phyloP scores from a whole-genome alignment of 495 filamentous ascomycete species.

The Penicillium fimorum region DNA sequence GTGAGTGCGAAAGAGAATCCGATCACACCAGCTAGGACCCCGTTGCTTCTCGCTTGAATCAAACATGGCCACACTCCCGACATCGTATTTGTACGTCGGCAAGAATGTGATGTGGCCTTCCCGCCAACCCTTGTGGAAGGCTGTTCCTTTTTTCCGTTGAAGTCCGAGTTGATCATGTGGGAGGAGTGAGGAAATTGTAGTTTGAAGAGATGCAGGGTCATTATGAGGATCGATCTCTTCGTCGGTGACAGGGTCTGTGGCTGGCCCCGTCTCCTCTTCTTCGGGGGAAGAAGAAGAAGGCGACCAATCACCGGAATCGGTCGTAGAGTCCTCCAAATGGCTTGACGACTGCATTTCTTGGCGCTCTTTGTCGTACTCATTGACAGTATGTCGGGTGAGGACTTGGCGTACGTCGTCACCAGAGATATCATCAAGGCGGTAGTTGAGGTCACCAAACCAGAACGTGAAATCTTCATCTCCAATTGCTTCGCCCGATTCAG shows the following conservation, averaged over 20 bases:
- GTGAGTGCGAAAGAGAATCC: conserved; percentile 83
- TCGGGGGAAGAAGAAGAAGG: conserved; percentile 9
- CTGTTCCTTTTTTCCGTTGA: conserved; percentile 69
- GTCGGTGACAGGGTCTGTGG: conserved; percentile 27
- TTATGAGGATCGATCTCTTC: conserved; percentile 43
- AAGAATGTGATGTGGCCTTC: conserved; percentile 88
- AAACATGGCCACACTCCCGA: conserved; percentile 89
- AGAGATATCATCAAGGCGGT: conserved; percentile 82
- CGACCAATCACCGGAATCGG: conserved; percentile 14
- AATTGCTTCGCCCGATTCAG: conserved; percentile 61
- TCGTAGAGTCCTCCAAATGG: conserved; percentile 22
- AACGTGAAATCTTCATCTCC: conserved; percentile 91
- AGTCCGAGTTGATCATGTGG: conserved; percentile 84
- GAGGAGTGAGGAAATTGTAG: conserved; percentile 79
- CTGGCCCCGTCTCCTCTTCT: not conserved
- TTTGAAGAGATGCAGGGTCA: conserved; percentile 70
- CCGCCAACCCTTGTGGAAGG: conserved; percentile 86
- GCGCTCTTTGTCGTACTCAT: conserved; percentile 61
- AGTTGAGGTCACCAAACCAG: conserved; percentile 98
- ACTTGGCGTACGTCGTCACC: conserved; percentile 87
- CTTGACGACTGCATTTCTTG: conserved; percentile 32
- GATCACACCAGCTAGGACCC: conserved; percentile 95
- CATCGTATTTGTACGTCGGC: conserved; percentile 95
- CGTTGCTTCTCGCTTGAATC: conserved; percentile 93
- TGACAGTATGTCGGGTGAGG: conserved; percentile 75